Evolutionary conservation across 352 stramenopile genomes (phyloP), one percentile per base, ranked within the genome.

Genomic region (Phytopythium aichiense): DNA sequence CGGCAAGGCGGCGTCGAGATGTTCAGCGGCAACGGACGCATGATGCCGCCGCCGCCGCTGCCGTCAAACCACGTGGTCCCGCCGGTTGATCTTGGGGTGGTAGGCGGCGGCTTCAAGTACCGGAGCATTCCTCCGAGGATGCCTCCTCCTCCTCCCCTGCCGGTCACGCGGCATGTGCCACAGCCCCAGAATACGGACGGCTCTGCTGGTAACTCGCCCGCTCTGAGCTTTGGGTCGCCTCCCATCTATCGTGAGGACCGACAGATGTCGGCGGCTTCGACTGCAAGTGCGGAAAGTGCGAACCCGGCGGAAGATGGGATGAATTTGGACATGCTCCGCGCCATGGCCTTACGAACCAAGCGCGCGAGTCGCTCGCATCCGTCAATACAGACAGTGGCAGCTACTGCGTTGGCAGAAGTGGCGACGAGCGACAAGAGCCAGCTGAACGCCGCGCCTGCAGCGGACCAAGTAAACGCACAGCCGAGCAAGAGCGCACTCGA

Each of bases 251-350:
- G 46, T 2, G 46, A 37, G 22, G 13, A 53, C 16, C 23, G 48
- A 20, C 7, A 37, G 25, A 15, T 16, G 28, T 38, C 48, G 16
- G 12, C 7, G 6, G n/a, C 15, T n/a, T 23, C 48, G 25, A 38
- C 48, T 12, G 5, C 48, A 38, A 54, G 48, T 37, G 18, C 22
- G 1, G 18, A 28, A 12, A 38, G 48, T n/a, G 15, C 11, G 1
- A n/a, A 22, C 18, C n/a, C 31, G 12, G 61, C 38, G 30, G 52
- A 72, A 30, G 25, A 31, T 2, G 60, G 71, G 42, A 62, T 91
- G 52, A 73, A 92, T 66, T 69, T 94, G 33, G 77, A 92, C 45
- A 84, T 67, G 56, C 79, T 94, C 51, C 84, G 84, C 54, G 77
- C 73, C 16, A 81, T 82, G 20, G 84, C 81, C 1, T 65, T 92